phyloP scores from a whole-genome alignment of 805 yeast species.

The Lachancea fermentati region DNA sequence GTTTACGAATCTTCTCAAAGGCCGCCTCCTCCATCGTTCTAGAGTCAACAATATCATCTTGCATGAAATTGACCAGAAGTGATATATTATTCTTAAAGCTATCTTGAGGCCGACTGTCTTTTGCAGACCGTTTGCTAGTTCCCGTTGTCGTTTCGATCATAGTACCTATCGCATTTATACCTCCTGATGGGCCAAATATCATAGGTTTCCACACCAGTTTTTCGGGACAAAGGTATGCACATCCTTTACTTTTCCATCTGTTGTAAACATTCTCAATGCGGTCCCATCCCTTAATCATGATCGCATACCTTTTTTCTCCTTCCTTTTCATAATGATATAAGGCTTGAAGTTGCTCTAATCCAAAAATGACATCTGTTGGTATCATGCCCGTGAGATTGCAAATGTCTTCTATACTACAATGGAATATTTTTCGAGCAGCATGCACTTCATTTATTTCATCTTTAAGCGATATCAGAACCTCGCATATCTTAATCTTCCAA shows the following conservation, averaged over 20 bases:
- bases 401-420: constrained; percentile 53
- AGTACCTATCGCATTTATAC: constrained; percentile 50
- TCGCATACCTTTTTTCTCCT: constrained; percentile 42
- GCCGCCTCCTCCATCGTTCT: constrained; percentile 55
- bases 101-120: constrained; percentile 19
- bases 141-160: constrained; percentile 27
- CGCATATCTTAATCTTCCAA: constrained; percentile 70
- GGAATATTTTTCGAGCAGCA: constrained; percentile 7
- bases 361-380: constrained; percentile 79
- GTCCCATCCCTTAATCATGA: constrained; percentile 42
- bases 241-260: constrained; percentile 51
- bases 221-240: constrained; percentile 45
- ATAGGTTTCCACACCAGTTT: constrained; percentile 74
- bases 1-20: constrained; percentile 39
- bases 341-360: constrained; percentile 70
- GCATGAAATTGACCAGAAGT: constrained; percentile 51
- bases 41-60: constrained; percentile 64
- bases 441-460: constrained; percentile 7
- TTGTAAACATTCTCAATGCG: constrained; percentile 35
- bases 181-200: constrained; percentile 82
- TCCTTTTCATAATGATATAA: constrained; percentile 30
- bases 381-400: constrained; percentile 78
- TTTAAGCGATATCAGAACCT: constrained; percentile 21
- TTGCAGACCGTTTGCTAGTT: constrained; percentile 11
- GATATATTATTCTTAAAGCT: constrained; percentile 44